Percentiles rank a stretch among this genome's conserved stretches.
Conservation (phyloP, 176 grass and related monocot genomes). For the Raddia guianensis region DNA sequence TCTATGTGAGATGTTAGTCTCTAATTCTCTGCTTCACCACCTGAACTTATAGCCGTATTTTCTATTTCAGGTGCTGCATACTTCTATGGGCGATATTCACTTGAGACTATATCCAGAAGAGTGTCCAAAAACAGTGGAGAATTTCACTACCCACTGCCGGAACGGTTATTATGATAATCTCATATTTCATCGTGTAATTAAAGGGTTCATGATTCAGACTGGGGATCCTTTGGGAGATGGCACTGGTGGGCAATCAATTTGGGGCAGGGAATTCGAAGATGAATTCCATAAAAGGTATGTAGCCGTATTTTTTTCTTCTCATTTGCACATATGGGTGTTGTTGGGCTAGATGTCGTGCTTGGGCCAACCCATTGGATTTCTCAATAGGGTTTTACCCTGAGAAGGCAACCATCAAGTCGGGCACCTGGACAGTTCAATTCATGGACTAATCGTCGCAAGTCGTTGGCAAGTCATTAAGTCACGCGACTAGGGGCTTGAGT, state of each 20-base stretch:
- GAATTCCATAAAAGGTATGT: conserved; percentile 95
- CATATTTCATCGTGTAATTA: conserved; percentile 98
- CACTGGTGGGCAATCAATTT: conserved; percentile 97
- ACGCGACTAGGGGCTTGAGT: too few species aligned
- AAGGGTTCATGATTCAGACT: conserved; percentile 96
- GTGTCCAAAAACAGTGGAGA: conserved; percentile 99
- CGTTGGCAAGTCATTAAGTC: too few species aligned
- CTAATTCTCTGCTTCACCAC: conserved; percentile 2
- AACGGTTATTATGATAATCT: conserved; percentile 98
- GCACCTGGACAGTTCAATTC: too few species aligned
- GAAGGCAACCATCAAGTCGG: too few species aligned
- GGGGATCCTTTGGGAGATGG: conserved; percentile 98
- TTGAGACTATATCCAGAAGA: conserved; percentile 95
- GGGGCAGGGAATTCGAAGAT: conserved; percentile 97
- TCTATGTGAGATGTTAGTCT: not conserved
- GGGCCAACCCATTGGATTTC: too few species aligned
- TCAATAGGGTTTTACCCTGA: too few species aligned
- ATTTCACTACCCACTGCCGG: conserved; percentile 96
- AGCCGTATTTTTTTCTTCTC: not conserved
- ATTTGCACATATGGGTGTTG: conserved; percentile 6
- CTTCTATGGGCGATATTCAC: conserved; percentile 95
- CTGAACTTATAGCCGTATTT: conserved; percentile 19
- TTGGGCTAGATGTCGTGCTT: too few species aligned
- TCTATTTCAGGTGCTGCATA: conserved; percentile 80
- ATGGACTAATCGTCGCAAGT: too few species aligned